These are phyloP conservation scores for Margaritispora aquatica DNA, from an alignment of 495 filamentous ascomycete genomes.

Conservation along the genomic window DNA sequence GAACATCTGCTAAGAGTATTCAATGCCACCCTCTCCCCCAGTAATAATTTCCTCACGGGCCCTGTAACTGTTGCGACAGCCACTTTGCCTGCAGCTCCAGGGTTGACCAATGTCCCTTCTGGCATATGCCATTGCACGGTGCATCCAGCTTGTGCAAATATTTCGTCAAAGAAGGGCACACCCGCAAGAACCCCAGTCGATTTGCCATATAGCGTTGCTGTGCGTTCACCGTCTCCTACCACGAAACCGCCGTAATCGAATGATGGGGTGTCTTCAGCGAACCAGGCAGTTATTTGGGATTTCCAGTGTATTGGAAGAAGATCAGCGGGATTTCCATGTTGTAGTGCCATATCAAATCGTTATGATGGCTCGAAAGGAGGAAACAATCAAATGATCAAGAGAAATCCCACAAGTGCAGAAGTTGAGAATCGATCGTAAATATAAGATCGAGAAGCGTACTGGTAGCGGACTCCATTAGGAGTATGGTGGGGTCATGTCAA, in stretches of 20 bases:
- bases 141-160: conserved; percentile 87
- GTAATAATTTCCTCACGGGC: conserved; percentile 76
- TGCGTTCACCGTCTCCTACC: conserved; percentile 70
- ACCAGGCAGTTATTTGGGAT: conserved; percentile 72
- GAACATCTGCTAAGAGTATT: conserved; percentile 91
- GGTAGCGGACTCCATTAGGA: too few species aligned
- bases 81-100: conserved; percentile 44
- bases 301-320: conserved; percentile 84
- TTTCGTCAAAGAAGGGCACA: conserved; percentile 91
- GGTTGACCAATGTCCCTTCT: conserved; percentile 64
- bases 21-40: conserved; percentile 88
- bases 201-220: conserved; percentile 86
- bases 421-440: too few species aligned
- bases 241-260: conserved; percentile 98
- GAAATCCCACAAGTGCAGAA: too few species aligned
- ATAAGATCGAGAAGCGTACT: too few species aligned
- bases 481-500: too few species aligned
- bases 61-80: conserved; percentile 79
- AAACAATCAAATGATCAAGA: too few species aligned
- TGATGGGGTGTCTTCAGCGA: conserved; percentile 90
- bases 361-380: too few species aligned
- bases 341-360: conserved; percentile 54
- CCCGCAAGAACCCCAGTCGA: conserved; percentile 82
- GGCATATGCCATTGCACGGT: conserved; percentile 77
- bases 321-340: conserved; percentile 69